A percentile compares a stretch with the other conserved stretches of the same genome.
phyloP scores from a whole-genome alignment of 352 stramenopile genomes.

The Aphanomyces stellatus region DNA sequence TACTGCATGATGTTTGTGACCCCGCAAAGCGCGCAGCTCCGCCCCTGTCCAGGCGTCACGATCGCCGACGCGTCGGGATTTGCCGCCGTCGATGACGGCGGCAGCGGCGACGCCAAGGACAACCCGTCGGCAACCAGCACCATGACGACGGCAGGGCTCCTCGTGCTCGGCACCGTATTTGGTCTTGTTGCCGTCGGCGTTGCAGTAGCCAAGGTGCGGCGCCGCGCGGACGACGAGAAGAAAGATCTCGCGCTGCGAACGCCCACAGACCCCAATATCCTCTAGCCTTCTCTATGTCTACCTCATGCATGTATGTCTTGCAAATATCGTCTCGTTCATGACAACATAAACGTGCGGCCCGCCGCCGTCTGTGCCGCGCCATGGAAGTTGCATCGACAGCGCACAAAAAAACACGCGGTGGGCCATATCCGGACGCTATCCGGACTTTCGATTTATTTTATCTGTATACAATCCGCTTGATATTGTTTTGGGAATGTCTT shows the following conservation, averaged over 20 bases:
- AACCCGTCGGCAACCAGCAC: neutral
- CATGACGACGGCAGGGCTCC: neutral
- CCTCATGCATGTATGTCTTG: neutral
- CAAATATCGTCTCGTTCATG: neutral
- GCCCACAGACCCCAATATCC: neutral
- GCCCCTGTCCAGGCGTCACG: neutral
- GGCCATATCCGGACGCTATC: neutral
- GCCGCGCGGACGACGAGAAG: neutral
- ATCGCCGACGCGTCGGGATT: neutral
- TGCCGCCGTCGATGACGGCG: neutral
- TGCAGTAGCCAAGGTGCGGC: neutral
- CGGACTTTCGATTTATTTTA: slow-evolving; percentile 1
- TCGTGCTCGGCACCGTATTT: neutral
- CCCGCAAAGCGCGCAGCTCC: neutral
- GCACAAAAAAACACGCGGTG: neutral
- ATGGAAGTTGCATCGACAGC: neutral
- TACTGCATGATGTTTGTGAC: neutral
- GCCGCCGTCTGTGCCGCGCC: too few species aligned
- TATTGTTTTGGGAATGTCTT: slow-evolving; percentile 1
- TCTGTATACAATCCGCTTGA: neutral
- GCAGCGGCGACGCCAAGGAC: neutral
- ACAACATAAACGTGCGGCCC: neutral
- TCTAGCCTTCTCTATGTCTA: neutral
- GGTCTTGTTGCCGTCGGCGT: neutral
- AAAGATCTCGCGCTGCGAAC: neutral